A percentile compares a stretch with the other conserved stretches of the same genome.
These are phyloP conservation scores for Chalciporus piperatus DNA, from an alignment of 768 basidiomycete genomes.

Conservation along the genomic window DNA sequence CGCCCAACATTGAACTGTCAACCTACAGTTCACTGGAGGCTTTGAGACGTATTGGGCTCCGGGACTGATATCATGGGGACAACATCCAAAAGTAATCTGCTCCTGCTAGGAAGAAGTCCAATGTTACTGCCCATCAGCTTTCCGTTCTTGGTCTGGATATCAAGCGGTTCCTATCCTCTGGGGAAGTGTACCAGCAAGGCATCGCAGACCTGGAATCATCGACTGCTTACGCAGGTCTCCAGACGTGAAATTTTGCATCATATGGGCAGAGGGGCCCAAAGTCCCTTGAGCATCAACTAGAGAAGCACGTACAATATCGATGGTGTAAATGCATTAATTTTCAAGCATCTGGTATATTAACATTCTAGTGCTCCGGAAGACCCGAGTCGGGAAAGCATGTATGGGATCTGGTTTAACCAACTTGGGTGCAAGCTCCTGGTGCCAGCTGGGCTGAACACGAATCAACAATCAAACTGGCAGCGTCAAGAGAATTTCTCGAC, in stretches of 20 bases:
- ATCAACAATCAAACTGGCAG: neutral
- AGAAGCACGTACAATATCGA: neutral
- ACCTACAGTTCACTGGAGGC: neutral
- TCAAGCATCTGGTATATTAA: conserved; percentile 11
- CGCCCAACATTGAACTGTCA: neutral
- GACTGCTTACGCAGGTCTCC: conserved; percentile 36
- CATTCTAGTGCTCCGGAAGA: conserved; percentile 8
- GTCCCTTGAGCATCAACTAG: neutral
- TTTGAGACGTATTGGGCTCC: neutral
- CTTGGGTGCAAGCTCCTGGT: no score
- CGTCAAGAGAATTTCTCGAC: neutral
- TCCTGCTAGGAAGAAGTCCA: neutral
- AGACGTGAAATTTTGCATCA: conserved; percentile 40
- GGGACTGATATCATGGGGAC: neutral
- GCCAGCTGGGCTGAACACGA: neutral
- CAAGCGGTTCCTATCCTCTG: conserved; percentile 42
- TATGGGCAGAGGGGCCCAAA: conserved; percentile 23
- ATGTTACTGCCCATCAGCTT: conserved; percentile 45
- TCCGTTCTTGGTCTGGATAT: conserved; percentile 53
- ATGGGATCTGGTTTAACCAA: neutral
- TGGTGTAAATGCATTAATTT: conserved; percentile 4
- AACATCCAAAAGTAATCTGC: neutral
- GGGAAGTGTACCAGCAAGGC: conserved; percentile 42
- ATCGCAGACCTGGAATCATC: conserved; percentile 39
- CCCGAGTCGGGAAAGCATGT: conserved; percentile 5